These are phyloP conservation scores for Acanthamoeba sp. DNA, from an alignment of 208 protist species.

Conservation along the genomic window DNA sequence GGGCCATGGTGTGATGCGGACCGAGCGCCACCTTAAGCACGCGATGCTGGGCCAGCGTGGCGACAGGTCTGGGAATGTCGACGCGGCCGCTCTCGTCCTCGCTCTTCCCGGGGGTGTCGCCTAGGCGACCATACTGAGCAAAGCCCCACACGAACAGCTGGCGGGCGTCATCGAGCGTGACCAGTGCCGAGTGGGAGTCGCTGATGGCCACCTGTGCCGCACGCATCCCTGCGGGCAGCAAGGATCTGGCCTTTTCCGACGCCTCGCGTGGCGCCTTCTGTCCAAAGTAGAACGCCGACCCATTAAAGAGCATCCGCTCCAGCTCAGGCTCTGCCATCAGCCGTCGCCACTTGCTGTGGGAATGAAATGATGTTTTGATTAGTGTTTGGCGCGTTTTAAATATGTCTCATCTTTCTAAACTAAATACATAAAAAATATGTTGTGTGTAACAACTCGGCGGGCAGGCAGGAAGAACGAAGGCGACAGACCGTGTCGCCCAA, in stretches of 20 bases:
- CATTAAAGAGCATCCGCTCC: background rate
- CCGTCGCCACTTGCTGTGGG: background rate
- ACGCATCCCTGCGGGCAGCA: background rate
- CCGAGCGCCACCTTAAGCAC: constrained; percentile 12
- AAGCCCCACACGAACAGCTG: constrained; percentile 17
- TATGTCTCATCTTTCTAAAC: background rate
- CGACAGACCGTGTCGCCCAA: background rate
- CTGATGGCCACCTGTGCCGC: background rate
- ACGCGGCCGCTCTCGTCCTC: background rate
- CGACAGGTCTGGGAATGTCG: background rate
- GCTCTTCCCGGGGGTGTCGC: background rate
- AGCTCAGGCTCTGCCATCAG: background rate
- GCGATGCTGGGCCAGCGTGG: background rate
- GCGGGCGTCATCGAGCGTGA: background rate
- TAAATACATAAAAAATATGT: background rate
- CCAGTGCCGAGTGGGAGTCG: background rate
- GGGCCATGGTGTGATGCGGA: background rate
- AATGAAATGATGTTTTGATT: background rate
- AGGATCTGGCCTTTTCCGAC: background rate
- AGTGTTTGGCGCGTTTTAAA: background rate
- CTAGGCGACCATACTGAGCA: constrained; percentile 41
- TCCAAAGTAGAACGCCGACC: background rate
- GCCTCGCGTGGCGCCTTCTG: background rate
- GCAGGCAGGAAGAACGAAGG: background rate
- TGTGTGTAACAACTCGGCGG: too few relatives aligned